Evolutionary conservation across 257 asterid species (phyloP).

Genomic region (Echites panduratus): DNA sequence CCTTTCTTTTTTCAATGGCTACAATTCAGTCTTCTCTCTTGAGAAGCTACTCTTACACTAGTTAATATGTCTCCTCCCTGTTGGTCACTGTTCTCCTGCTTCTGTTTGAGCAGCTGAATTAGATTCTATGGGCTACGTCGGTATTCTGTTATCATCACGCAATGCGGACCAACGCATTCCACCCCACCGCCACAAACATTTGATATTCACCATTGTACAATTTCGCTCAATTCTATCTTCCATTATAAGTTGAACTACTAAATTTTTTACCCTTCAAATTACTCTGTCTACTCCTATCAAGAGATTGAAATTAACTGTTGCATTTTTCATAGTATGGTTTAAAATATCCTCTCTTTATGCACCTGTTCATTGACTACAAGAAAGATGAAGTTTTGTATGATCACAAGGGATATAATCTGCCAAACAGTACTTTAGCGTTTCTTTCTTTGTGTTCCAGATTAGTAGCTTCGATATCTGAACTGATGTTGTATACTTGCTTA

Average conservation of each 20-base stretch:
- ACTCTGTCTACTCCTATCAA: background rate
- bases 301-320: background rate
- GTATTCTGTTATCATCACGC: background rate
- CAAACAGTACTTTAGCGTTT: background rate
- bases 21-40: background rate
- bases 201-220: background rate
- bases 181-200: background rate
- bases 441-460: background rate
- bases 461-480: conserved; percentile 2
- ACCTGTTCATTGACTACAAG: background rate
- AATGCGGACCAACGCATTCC: background rate
- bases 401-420: background rate
- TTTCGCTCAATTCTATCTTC: background rate
- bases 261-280: background rate
- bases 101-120: conserved; percentile 2
- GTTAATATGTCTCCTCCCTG: background rate
- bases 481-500: conserved; percentile 1
- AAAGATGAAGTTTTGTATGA: background rate
- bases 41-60: background rate
- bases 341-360: background rate
- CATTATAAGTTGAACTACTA: background rate
- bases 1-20: background rate
- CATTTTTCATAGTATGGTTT: background rate
- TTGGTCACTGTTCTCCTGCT: background rate
- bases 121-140: background rate